A percentile compares a stretch with the other conserved stretches of the same genome.
Conservation (phyloP, 2,329 filamentous ascomycete species). For the Xylaria arbuscula region DNA sequence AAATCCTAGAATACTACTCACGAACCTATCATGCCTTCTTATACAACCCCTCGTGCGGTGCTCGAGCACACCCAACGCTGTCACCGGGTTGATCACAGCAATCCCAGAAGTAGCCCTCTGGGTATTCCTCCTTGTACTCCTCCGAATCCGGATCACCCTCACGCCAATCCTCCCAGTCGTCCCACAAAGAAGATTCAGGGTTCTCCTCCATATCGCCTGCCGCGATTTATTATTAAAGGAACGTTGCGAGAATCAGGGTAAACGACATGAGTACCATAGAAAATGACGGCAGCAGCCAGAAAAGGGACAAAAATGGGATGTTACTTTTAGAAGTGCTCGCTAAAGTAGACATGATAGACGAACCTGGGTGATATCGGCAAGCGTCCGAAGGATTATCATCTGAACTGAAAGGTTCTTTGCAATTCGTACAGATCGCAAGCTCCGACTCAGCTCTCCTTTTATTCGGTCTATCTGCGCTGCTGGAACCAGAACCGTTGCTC, state of each 20-base stretch:
- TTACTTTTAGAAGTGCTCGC: too few species aligned
- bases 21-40: neutral
- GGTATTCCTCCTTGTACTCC: neutral
- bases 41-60: neutral
- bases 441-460: slow-evolving; percentile 18
- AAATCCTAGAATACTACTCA: neutral
- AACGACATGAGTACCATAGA: neutral
- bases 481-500: neutral
- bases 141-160: neutral
- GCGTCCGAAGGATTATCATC: slow-evolving; percentile 13
- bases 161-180: slow-evolving; percentile 12
- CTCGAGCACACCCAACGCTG: slow-evolving; percentile 3
- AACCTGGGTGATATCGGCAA: slow-evolving; percentile 24
- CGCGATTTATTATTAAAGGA: neutral
- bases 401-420: slow-evolving; percentile 19
- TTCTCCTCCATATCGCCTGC: neutral
- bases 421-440: slow-evolving; percentile 15
- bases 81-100: slow-evolving; percentile 12
- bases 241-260: neutral
- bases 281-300: neutral
- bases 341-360: slow-evolving; percentile 11
- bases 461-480: neutral
- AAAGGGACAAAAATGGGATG: neutral
- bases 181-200: slow-evolving; percentile 5
- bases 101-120: slow-evolving; percentile 18